phyloP scores from a whole-genome alignment of 768 basidiomycete species.

The Tulasnella sp. region DNA sequence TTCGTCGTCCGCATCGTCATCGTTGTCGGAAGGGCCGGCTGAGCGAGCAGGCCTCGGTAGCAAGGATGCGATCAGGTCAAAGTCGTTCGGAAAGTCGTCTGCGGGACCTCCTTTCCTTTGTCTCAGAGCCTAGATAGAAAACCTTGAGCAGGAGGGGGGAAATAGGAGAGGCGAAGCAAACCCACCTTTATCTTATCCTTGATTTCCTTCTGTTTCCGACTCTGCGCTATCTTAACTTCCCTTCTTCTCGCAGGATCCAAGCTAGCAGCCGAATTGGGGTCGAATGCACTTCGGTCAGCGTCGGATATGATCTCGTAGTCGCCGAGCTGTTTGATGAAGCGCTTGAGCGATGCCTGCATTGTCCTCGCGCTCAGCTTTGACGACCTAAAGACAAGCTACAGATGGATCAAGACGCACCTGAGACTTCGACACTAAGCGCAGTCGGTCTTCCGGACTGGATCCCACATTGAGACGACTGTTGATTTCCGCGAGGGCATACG shows the following conservation, averaged over 20 bases:
- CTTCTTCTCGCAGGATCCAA: constrained; percentile 69
- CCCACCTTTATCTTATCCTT: constrained; percentile 69
- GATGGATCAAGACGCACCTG: constrained; percentile 53
- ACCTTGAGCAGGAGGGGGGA: too few relatives aligned
- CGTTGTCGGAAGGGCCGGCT: constrained; percentile 43
- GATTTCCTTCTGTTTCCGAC: constrained; percentile 81
- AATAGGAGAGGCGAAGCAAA: not conserved
- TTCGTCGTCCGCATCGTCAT: constrained; percentile 64
- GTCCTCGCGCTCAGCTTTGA: not conserved
- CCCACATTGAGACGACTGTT: constrained; percentile 61
- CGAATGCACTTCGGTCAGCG: constrained; percentile 61
- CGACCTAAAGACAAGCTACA: not conserved
- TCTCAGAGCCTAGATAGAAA: too few relatives aligned
- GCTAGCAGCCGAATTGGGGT: constrained; percentile 42
- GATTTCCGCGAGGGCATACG: constrained; percentile 68
- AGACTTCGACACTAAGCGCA: constrained; percentile 57
- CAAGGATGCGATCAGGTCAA: constrained; percentile 66
- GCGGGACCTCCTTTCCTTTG: constrained; percentile 55
- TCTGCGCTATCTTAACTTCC: constrained; percentile 91
- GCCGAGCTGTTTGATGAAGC: constrained; percentile 45
- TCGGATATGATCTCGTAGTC: constrained; percentile 68
- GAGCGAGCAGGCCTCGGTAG: constrained; percentile 49
- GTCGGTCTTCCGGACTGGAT: constrained; percentile 58
- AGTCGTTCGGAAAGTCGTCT: constrained; percentile 51
- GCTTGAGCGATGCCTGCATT: constrained; percentile 33